These are phyloP conservation scores for Flaveria brownii DNA, from an alignment of 129 eudicot species.

Conservation along the genomic window DNA sequence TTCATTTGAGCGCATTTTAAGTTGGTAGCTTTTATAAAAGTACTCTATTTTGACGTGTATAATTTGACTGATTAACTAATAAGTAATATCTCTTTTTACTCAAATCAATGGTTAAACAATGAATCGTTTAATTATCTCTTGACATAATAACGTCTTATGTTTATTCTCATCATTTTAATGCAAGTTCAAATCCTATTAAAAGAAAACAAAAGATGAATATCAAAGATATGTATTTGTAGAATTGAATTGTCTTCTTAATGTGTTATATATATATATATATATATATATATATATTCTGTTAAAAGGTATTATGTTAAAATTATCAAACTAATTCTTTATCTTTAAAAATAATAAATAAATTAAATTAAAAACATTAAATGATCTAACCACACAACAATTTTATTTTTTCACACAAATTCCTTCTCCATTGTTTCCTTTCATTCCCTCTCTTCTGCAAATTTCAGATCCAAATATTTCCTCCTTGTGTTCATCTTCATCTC, in stretches of 20 bases:
- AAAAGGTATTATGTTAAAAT: neutral
- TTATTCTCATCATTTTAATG: too few species aligned
- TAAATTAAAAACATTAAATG: neutral
- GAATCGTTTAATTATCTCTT: too few species aligned
- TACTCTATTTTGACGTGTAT: neutral
- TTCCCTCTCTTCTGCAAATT: conserved; percentile 30
- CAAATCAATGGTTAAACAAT: too few species aligned
- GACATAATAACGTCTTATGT: too few species aligned
- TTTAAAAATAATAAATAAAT: neutral
- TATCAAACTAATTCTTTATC: neutral
- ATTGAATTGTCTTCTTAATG: too few species aligned
- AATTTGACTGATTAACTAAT: neutral
- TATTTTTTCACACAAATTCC: neutral
- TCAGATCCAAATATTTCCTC: conserved; percentile 33
- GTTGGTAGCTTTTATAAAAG: neutral
- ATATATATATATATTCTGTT: neutral
- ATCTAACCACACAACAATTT: conserved; percentile 21
- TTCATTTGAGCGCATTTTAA: neutral
- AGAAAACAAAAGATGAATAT: neutral
- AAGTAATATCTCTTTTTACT: too few species aligned
- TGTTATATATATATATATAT: too few species aligned
- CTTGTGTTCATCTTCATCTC: conserved; percentile 17
- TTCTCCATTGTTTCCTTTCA: conserved; percentile 18
- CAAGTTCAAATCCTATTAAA: too few species aligned
- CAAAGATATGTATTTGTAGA: too few species aligned